phyloP scores from a whole-genome alignment of 1,284 basidiomycete species.

The Pterula multifida region DNA sequence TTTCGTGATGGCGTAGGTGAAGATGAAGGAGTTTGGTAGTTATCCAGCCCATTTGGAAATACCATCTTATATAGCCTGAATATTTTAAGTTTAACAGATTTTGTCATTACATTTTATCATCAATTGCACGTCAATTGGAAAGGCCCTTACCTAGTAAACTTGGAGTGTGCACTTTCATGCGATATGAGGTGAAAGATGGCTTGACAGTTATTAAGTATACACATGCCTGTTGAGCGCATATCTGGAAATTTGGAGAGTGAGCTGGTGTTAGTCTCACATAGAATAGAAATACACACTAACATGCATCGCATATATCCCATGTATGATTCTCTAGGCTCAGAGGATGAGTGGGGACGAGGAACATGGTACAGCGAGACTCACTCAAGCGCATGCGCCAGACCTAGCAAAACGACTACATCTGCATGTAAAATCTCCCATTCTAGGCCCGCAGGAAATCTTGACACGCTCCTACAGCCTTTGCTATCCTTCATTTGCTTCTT shows the following conservation, averaged over 20 bases:
- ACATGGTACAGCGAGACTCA: conserved; percentile 17
- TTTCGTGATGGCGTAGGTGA: conserved; percentile 23
- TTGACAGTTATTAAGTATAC: conserved; percentile 4
- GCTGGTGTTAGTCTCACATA: conserved; percentile 4
- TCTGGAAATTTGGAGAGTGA: conserved; percentile 18
- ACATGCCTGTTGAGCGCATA: conserved; percentile 49
- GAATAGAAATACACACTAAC: conserved; percentile 22
- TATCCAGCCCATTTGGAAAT: conserved; percentile 54
- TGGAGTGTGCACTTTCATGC: conserved; percentile 49
- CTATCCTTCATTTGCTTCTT: conserved; percentile 39
- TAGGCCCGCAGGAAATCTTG: conserved; percentile 40
- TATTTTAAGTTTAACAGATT: background rate
- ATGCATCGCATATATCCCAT: conserved; percentile 71
- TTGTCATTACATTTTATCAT: background rate
- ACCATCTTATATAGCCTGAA: conserved; percentile 58
- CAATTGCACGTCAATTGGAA: background rate
- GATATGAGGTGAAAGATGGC: conserved; percentile 7
- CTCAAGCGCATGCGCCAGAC: conserved; percentile 59
- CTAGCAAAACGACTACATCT: conserved; percentile 56
- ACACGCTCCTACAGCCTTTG: conserved; percentile 17
- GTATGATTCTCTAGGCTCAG: conserved; percentile 60
- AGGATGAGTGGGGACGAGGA: conserved; percentile 4
- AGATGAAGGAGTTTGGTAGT: conserved; percentile 27
- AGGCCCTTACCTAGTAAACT: conserved; percentile 50
- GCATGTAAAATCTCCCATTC: conserved; percentile 68